Base-by-base conservation (phyloP, 441 rosid genomes). In the Populus hybrid region DNA sequence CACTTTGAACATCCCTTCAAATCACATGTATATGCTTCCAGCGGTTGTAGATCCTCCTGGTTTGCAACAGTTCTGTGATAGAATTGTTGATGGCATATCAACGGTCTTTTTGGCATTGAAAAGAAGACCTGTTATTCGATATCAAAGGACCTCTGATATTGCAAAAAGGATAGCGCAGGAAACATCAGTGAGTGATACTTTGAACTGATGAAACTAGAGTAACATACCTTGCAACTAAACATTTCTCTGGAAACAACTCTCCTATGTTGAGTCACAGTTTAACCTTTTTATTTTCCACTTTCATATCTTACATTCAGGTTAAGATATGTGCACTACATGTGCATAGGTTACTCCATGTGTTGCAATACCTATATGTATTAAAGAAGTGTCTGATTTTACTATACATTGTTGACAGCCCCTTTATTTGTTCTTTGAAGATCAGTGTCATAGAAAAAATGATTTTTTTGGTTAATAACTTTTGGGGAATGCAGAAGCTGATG, bases 91-190 rank as follows among this genome's bases (percentile, higher is more conserved):
- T 85, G 95, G 98, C 64, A 85, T 95, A 79, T 90, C 92, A 32
- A 89, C 98, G 34, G 82, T 92, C 79, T 95, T 92, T 81, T 82
- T 94, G 85, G 92, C 99, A 53, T 76, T 95, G 81, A 95, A 95
- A 83, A 87, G 97, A 66, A 90, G 98, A 79, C 99, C 98, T 75
- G 88, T 90, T 82, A 94, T 95, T 82, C 89, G 99, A 74, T 95
- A 91, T 78, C 98, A 94, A 76, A 88, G 97, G 85, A 89, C 98
- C 23, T 95, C 99, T 69, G 99, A 95, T 85, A 85, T 87, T 84
- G 97, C 97, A 10, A 95, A 95, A 88, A 90, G 99, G 87, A 90
- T 95, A 86, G 97, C 99, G 6, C 98, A 94, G 21, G 98, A 95
- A 89, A 83, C 98, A 82, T 81, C 98, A 67, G 98, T 93, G 85